Evolutionary conservation across 129 eudicot genomes (phyloP).

Genomic region (Rutidosis leptorrhynchoides): DNA sequence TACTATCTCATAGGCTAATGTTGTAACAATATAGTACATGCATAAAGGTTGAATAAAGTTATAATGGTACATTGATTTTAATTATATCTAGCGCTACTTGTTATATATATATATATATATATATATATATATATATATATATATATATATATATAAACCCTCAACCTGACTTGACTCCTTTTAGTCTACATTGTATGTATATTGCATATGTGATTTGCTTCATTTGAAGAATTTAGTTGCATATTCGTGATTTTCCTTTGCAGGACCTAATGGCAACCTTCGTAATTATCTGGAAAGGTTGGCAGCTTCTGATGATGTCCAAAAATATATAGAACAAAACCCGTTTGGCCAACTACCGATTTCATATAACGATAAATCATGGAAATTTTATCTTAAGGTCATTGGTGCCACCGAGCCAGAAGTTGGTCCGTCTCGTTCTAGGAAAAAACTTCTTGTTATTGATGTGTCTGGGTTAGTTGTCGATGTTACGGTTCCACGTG

Average conservation of each 20-base stretch:
- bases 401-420: conserved; percentile 20
- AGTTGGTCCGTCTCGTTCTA: conserved; percentile 20
- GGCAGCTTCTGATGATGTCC: conserved; percentile 36
- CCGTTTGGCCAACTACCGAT: conserved; percentile 41
- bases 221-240: no score
- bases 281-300: conserved; percentile 32
- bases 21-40: background rate
- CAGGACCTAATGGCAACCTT: conserved; percentile 39
- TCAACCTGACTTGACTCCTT: no score
- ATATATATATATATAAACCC: no score
- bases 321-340: conserved; percentile 32
- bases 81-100: no score
- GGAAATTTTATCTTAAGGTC: conserved; percentile 36
- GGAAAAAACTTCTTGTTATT: conserved; percentile 61
- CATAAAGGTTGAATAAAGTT: background rate
- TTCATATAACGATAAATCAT: conserved; percentile 25
- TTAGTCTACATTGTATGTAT: no score
- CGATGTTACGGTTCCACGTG: conserved; percentile 37
- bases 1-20: background rate
- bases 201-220: no score
- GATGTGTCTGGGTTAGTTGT: conserved; percentile 61
- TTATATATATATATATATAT: no score
- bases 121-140: no score
- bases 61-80: no score
- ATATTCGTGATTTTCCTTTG: conserved; percentile 18